Evolutionary conservation across 305 asterid genomes (phyloP).

Genomic region (Solanum hybrid): DNA sequence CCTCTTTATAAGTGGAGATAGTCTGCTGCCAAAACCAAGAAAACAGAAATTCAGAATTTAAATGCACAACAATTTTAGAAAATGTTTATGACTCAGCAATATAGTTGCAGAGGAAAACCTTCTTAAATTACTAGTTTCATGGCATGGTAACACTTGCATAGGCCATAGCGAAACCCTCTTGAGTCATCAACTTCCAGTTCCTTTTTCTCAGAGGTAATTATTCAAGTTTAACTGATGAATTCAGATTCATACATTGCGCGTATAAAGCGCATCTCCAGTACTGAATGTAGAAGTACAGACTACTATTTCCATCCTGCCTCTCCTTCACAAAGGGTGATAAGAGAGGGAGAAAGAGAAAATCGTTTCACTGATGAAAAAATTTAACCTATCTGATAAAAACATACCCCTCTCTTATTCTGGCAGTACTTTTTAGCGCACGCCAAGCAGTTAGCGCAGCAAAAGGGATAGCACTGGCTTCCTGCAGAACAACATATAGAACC

Average conservation of each 20-base stretch:
- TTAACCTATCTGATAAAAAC: slow-evolving; percentile 1
- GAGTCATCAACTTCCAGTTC: background rate
- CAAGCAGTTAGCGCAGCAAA: slow-evolving; percentile 98
- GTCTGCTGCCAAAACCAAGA: background rate
- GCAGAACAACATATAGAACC: slow-evolving; percentile 6
- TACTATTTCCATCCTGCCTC: background rate
- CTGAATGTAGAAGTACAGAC: background rate
- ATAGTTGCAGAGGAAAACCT: background rate
- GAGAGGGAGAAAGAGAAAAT: background rate
- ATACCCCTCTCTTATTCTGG: slow-evolving; percentile 71
- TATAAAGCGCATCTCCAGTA: background rate
- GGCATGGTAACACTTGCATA: background rate
- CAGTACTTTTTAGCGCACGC: slow-evolving; percentile 90
- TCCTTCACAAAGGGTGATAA: background rate
- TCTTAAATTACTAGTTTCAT: background rate
- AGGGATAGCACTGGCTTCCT: slow-evolving; percentile 98
- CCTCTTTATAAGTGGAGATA: background rate
- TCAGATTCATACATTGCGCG: background rate
- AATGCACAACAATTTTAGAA: background rate
- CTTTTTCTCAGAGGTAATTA: background rate
- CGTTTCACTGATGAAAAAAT: background rate
- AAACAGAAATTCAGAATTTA: background rate
- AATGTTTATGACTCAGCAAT: background rate
- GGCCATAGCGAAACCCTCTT: background rate
- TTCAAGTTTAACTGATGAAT: background rate